phyloP scores from a whole-genome alignment of 23 red algal species.

The Porphyridium purpureum region DNA sequence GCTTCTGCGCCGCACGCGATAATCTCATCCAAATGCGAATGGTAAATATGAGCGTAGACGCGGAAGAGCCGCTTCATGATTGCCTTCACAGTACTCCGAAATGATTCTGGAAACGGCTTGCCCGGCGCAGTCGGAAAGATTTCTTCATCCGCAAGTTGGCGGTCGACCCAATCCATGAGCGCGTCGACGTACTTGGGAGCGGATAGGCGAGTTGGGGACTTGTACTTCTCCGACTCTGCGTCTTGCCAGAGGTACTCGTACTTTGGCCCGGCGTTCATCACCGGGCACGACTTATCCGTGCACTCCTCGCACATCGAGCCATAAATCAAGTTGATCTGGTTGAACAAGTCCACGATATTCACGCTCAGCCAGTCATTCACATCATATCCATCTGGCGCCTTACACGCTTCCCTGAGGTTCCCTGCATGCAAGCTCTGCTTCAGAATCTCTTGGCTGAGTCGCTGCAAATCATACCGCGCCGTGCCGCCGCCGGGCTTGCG shows the following conservation, averaged over 20 bases:
- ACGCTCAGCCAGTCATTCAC: conserved; percentile 89
- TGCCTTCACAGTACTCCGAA: conserved; percentile 48
- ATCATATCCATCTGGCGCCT: conserved; percentile 77
- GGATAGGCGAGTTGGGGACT: conserved; percentile 48
- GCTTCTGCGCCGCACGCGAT: conserved; percentile 63
- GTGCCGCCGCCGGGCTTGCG: conserved; percentile 21
- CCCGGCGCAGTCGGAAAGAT: conserved; percentile 35
- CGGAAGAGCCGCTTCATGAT: conserved; percentile 84
- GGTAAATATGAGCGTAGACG: conserved; percentile 92
- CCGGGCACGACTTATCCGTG: conserved; percentile 65
- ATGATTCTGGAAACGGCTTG: conserved; percentile 43
- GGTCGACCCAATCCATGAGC: conserved; percentile 79
- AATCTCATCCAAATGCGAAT: conserved; percentile 78
- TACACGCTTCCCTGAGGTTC: conserved; percentile 60
- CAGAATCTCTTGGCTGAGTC: conserved; percentile 46
- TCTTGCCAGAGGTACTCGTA: conserved; percentile 96
- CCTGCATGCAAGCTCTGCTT: conserved; percentile 35
- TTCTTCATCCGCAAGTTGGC: conserved; percentile 36
- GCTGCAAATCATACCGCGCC: conserved; percentile 52
- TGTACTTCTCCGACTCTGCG: conserved; percentile 45
- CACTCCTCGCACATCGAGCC: conserved; percentile 89
- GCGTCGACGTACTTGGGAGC: conserved; percentile 81
- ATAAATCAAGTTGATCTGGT: conserved; percentile 89
- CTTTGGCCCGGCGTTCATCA: conserved; percentile 85
- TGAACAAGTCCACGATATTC: conserved; percentile 90